These are phyloP conservation scores for Moringa oleifera DNA, from an alignment of 345 rosid species.

Conservation along the genomic window DNA sequence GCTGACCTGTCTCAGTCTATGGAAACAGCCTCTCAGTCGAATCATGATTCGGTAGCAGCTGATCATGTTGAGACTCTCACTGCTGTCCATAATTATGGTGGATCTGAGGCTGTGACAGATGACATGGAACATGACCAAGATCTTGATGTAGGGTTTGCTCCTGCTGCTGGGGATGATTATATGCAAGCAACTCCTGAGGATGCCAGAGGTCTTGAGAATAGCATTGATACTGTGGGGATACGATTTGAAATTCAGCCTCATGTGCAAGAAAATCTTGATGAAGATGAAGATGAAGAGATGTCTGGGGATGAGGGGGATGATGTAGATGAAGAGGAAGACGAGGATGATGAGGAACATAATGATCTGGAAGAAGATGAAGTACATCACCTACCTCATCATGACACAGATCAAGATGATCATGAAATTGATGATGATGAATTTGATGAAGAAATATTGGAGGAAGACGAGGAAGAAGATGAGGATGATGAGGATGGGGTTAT, in stretches of 20 bases:
- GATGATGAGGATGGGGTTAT: constrained; percentile 91
- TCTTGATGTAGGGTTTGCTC: constrained; percentile 67
- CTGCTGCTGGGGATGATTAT: constrained; percentile 68
- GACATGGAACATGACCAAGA: constrained; percentile 98
- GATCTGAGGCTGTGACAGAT: constrained; percentile 78
- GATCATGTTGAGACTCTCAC: constrained; percentile 49
- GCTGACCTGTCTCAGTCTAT: constrained; percentile 49
- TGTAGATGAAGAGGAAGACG: constrained; percentile 66
- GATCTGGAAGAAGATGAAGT: constrained; percentile 82
- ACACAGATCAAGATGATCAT: constrained; percentile 93
- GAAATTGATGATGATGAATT: constrained; percentile 90
- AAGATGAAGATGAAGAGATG: constrained; percentile 84
- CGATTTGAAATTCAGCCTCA: constrained; percentile 75
- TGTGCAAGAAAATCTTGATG: constrained; percentile 75
- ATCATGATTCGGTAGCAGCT: constrained; percentile 48
- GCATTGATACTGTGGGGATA: constrained; percentile 59
- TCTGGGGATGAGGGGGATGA: constrained; percentile 81
- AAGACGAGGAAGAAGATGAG: constrained; percentile 88
- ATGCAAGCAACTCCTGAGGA: constrained; percentile 89
- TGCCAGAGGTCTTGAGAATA: constrained; percentile 66
- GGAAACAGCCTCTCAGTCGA: constrained; percentile 52
- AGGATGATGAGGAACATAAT: constrained; percentile 60
- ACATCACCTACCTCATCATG: constrained; percentile 83
- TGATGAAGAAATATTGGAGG: constrained; percentile 92
- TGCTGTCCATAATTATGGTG: constrained; percentile 51